Percentiles rank a stretch among this genome's conserved stretches.
These are phyloP conservation scores for Klebsormidium nitens DNA, from an alignment of 139 green algal genomes.

Conservation along the genomic window DNA sequence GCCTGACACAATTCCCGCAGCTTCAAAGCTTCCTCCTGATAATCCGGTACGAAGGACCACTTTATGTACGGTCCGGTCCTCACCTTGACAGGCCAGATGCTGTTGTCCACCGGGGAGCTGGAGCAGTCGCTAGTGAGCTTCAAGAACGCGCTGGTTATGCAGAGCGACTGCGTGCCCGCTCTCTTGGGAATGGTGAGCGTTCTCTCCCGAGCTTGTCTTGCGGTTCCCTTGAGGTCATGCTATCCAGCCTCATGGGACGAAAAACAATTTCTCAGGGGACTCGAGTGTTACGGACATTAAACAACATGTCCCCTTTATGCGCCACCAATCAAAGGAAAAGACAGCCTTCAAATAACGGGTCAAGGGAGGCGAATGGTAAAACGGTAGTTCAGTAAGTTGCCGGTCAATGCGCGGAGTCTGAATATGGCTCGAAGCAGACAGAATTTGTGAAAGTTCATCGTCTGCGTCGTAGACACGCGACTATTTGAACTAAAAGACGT, in stretches of 20 bases:
- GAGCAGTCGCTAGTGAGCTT: conserved; percentile 27
- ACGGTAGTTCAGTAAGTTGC: background rate
- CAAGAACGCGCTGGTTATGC: conserved; percentile 9
- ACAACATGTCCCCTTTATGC: background rate
- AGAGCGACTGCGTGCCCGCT: conserved; percentile 19
- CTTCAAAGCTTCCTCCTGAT: no score
- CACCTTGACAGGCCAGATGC: conserved; percentile 23
- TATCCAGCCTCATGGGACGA: background rate
- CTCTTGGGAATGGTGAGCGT: conserved; percentile 11
- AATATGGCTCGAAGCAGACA: no score
- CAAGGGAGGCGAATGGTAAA: background rate
- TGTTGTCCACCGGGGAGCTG: conserved; percentile 27
- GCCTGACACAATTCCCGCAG: background rate
- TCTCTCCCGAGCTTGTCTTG: background rate
- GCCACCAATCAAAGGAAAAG: background rate
- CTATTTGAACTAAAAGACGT: background rate
- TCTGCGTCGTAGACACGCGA: background rate
- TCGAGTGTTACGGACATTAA: background rate
- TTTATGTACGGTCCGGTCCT: background rate
- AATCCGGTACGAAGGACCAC: no score
- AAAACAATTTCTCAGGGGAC: background rate
- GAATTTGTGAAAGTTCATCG: no score
- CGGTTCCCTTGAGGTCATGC: background rate
- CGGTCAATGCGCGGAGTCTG: no score
- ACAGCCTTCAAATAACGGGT: background rate